phyloP scores from a whole-genome alignment of 257 asterid genomes.

The Nicotiana tabacum region DNA sequence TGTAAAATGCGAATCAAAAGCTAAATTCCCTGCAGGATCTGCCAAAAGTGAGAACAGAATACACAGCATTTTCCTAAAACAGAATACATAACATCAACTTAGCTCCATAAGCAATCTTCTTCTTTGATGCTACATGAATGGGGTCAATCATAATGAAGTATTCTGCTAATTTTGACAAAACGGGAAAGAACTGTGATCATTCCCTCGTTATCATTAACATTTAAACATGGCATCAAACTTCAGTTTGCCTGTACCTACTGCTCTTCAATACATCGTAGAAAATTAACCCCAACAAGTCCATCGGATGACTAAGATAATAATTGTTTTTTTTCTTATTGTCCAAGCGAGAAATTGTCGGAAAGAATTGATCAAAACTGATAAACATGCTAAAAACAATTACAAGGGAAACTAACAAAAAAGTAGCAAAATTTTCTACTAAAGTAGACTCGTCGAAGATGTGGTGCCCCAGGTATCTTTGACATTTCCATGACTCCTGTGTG shows the following conservation, averaged over 20 bases:
- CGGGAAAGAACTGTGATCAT: not conserved
- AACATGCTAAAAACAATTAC: not conserved
- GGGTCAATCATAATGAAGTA: not conserved
- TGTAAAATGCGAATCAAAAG: conserved; percentile 7
- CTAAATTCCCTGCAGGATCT: not conserved
- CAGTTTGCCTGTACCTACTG: not conserved
- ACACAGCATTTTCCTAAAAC: not conserved
- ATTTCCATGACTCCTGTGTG: not conserved
- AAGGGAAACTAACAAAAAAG: not conserved
- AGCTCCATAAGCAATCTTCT: not conserved
- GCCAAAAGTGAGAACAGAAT: too few relatives aligned
- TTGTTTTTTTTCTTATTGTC: not conserved
- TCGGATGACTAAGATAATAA: not conserved
- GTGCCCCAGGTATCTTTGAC: not conserved
- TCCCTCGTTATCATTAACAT: not conserved
- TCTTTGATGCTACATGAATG: not conserved
- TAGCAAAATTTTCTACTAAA: not conserved
- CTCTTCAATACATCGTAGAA: not conserved
- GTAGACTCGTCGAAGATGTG: not conserved
- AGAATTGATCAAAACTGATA: not conserved
- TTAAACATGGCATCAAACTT: not conserved
- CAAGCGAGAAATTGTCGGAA: not conserved
- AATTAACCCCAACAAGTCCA: not conserved
- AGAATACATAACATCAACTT: not conserved
- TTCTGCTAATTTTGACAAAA: not conserved